A percentile compares a stretch with the other conserved stretches of the same genome.
These are phyloP conservation scores for Pseudoperonospora humuli DNA, from an alignment of 352 stramenopile species.

Conservation along the genomic window DNA sequence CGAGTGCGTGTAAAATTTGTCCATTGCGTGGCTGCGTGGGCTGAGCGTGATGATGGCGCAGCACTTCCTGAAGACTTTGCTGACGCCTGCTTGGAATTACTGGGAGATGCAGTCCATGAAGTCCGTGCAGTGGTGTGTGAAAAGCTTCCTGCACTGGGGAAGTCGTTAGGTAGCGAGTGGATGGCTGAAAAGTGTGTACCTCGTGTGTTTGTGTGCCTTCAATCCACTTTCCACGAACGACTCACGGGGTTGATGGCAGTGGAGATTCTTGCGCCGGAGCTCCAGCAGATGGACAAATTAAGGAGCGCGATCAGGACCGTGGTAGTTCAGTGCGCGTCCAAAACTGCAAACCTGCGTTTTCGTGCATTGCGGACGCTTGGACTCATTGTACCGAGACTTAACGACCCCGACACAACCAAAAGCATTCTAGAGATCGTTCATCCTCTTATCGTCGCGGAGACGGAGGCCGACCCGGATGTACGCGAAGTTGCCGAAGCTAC, in stretches of 20 bases:
- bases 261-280: conserved; percentile 48
- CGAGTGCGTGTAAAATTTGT: conserved; percentile 82
- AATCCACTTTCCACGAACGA: conserved; percentile 64
- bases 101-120: conserved; percentile 62
- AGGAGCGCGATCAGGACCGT: conserved; percentile 55
- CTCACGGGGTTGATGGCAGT: conserved; percentile 64
- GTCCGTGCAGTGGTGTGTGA: conserved; percentile 57
- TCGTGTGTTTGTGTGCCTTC: conserved; percentile 49
- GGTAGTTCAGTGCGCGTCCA: conserved; percentile 68
- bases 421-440: conserved; percentile 73
- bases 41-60: conserved; percentile 51
- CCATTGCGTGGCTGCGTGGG: conserved; percentile 77
- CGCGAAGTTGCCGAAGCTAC: conserved; percentile 62
- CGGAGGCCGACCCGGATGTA: conserved; percentile 65
- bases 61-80: conserved; percentile 60
- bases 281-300: conserved; percentile 66
- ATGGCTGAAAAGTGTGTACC: conserved; percentile 59
- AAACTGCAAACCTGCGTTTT: conserved; percentile 77
- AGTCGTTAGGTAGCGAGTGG: conserved; percentile 73
- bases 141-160: conserved; percentile 55
- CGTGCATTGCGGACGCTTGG: conserved; percentile 62
- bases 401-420: conserved; percentile 54
- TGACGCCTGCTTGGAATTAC: conserved; percentile 56
- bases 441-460: conserved; percentile 46
- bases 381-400: conserved; percentile 56